Conservation (phyloP, 495 filamentous ascomycete species). For the Clohesyomyces aquaticus region DNA sequence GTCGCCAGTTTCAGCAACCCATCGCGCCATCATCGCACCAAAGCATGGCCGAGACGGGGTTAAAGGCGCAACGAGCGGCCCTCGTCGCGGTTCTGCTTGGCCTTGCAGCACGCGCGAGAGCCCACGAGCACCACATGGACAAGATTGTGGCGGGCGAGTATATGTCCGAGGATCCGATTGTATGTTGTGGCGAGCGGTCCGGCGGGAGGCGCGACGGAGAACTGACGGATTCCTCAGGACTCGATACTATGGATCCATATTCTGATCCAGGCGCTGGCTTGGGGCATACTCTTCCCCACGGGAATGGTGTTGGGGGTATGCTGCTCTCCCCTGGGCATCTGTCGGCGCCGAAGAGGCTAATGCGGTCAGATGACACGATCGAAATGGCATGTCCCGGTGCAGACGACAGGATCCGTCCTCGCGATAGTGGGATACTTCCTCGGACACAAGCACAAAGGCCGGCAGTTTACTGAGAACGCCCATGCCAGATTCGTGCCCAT, state of each 20-base stretch:
- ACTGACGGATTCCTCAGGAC: slow-evolving; percentile 58
- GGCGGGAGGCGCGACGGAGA: not conserved
- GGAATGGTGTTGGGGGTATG: slow-evolving; percentile 94
- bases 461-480: slow-evolving; percentile 81
- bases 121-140: slow-evolving; percentile 76
- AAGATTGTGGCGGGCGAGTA: slow-evolving; percentile 75
- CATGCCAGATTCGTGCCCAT: slow-evolving; percentile 79
- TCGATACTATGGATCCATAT: slow-evolving; percentile 92
- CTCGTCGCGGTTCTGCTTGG: slow-evolving; percentile 26
- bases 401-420: slow-evolving; percentile 72
- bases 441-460: slow-evolving; percentile 85
- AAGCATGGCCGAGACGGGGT: slow-evolving; percentile 11
- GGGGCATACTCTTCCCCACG: slow-evolving; percentile 88
- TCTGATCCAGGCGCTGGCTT: slow-evolving; percentile 80
- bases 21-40: not conserved
- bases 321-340: slow-evolving; percentile 18
- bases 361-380: slow-evolving; percentile 74
- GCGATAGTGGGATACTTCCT: slow-evolving; percentile 86
- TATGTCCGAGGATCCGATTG: slow-evolving; percentile 83
- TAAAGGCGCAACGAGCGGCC: slow-evolving; percentile 18
- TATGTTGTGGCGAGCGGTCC: slow-evolving; percentile 51
- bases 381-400: slow-evolving; percentile 92
- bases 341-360: slow-evolving; percentile 3
- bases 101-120: slow-evolving; percentile 42
- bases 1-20: slow-evolving; percentile 10